Evolutionary conservation across 2,329 filamentous ascomycete genomes (phyloP), one percentile per base, ranked within the genome.

Genomic region (Sarocladium brachiariae): DNA sequence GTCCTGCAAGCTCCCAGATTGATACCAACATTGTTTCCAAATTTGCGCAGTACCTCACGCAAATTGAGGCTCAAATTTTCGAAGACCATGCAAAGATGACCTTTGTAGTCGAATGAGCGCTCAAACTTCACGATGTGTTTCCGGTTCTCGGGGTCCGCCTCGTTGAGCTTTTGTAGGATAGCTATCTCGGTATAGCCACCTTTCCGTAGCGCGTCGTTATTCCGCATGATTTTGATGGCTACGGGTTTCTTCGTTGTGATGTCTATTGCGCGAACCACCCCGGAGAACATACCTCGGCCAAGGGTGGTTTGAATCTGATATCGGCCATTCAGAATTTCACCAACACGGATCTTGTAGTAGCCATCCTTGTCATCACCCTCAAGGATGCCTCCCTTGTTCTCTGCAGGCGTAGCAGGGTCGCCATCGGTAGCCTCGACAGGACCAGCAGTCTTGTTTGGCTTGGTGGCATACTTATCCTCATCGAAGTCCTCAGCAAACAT

Each of bases 221-320:
- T 95, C 55, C 93, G 87, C 68, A 97, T 95, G 60, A 99, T 93
- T 71, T 99, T 99, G 76, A 99, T 87, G 21, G 93, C 93, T 27
- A 97, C 91, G n/a, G 87, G 66, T 58, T 81, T 80, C 61, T 84
- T 84, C 52, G 78, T 87, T 46, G 81, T 82, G 19, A 85, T 79
- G 66, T 96, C 91, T 55, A 81, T 78, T 19, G 93, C 93, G 56
- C 89, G 84, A 50, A 93, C 89, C n/a, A 99, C 93, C 8, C 89
- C 90, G 0, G 93, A 95, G 65, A 96, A 99, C 78, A 96, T 96
- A 59, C 93, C 93, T 67, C 89, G 90, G 56, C 93, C 93, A 19
- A 99, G 77, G 49, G 85, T 85, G 52, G 91, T 83, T 65, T 92
- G 86, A 27, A 99, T 83, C 63, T 93, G 88, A 66, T 97, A 97